Conservation (phyloP, 2,329 filamentous ascomycete genomes). For the Rutstroemia sydowiana region DNA sequence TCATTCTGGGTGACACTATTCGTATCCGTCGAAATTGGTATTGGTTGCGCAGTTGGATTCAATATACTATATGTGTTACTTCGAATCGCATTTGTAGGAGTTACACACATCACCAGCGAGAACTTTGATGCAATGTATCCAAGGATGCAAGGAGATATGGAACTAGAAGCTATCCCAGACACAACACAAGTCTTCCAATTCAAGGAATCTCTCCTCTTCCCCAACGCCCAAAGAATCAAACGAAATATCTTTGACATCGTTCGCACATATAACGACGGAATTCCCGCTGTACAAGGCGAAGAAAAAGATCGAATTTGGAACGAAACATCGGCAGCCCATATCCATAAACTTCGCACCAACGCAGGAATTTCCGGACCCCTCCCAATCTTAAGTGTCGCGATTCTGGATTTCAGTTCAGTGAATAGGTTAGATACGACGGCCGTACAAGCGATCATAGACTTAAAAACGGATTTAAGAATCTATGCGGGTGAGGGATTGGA, state of each 20-base stretch:
- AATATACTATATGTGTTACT: constrained; percentile 1
- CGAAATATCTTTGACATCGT: not conserved
- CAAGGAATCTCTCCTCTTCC: not conserved
- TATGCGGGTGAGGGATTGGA: no score
- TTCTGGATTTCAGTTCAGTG: no score
- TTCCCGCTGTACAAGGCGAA: no score
- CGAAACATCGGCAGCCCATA: no score
- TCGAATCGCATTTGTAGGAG: not conserved
- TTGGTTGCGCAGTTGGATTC: not conserved
- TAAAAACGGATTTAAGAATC: no score
- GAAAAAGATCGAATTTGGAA: no score
- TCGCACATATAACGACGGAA: not conserved
- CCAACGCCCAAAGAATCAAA: constrained; percentile 1
- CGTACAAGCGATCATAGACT: no score
- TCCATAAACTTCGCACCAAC: no score
- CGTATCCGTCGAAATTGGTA: not conserved
- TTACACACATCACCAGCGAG: not conserved
- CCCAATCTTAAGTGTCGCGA: no score
- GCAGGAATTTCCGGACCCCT: no score
- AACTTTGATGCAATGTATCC: not conserved
- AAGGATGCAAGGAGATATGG: not conserved
- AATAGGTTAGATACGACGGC: no score
- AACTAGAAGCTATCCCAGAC: not conserved
- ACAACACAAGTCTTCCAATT: not conserved
- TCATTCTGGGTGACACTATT: not conserved